Evolutionary conservation across 257 asterid species (phyloP).

Genomic region (Solanum paucissectum): DNA sequence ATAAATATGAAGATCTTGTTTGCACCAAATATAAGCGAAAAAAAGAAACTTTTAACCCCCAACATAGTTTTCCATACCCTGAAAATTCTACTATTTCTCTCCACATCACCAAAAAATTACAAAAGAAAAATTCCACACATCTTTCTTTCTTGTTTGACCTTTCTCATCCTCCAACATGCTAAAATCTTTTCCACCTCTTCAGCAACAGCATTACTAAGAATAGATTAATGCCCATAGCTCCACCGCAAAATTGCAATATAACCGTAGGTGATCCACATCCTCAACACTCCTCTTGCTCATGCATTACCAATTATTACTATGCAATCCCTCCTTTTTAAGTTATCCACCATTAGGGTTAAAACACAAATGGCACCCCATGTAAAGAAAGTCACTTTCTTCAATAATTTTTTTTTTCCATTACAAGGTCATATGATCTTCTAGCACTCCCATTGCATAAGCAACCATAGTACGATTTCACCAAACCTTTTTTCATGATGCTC

Average conservation of each 20-base stretch:
- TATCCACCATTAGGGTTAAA: neutral
- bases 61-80: neutral
- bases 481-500: neutral
- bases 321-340: neutral
- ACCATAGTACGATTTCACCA: neutral
- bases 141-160: neutral
- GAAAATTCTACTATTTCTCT: neutral
- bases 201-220: neutral
- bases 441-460: neutral
- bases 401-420: neutral
- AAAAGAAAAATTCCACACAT: neutral
- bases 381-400: neutral
- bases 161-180: neutral
- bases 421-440: neutral
- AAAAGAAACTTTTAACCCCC: neutral
- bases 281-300: neutral
- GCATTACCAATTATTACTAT: neutral
- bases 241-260: neutral
- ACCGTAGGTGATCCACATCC: neutral
- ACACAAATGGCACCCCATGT: neutral
- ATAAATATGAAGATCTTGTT: neutral
- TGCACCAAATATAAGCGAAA: neutral
- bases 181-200: neutral
- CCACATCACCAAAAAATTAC: neutral
- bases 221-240: neutral